Percentiles rank a stretch among this genome's conserved stretches.
These are phyloP conservation scores for Lyophyllum atratum DNA, from an alignment of 768 basidiomycete species.

Conservation along the genomic window DNA sequence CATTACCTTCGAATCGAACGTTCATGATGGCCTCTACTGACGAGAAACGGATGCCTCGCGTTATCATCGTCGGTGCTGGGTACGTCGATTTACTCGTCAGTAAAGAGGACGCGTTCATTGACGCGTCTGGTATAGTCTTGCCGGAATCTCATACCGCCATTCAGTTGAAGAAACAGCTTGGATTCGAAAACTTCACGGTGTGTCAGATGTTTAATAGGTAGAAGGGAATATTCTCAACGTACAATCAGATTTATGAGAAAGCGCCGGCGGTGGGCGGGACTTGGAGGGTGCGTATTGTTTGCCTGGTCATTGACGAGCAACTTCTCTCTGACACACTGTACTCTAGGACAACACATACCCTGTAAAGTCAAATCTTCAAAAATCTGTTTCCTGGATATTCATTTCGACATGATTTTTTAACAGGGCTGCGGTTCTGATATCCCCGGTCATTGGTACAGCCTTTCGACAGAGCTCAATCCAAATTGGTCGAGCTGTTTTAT, in stretches of 20 bases:
- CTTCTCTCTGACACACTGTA: background rate
- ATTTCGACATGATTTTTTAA: background rate
- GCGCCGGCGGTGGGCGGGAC: constrained; percentile 52
- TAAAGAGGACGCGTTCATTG: background rate
- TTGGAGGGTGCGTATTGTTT: constrained; percentile 48
- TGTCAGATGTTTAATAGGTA: constrained; percentile 11
- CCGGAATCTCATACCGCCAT: constrained; percentile 52
- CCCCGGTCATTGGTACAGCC: constrained; percentile 55
- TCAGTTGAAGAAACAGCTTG: constrained; percentile 42
- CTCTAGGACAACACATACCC: constrained; percentile 57
- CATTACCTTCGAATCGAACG: background rate
- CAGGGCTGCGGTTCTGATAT: constrained; percentile 61
- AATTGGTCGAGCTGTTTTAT: constrained; percentile 50
- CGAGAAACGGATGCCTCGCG: constrained; percentile 28
- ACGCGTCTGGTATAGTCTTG: constrained; percentile 31
- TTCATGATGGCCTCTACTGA: constrained; percentile 15
- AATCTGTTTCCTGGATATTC: background rate
- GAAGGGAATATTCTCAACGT: background rate
- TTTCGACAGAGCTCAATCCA: constrained; percentile 56
- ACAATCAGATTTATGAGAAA: constrained; percentile 51
- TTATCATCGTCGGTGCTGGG: constrained; percentile 56
- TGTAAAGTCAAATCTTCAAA: constrained; percentile 28
- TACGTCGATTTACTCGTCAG: constrained; percentile 21
- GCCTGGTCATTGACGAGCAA: background rate
- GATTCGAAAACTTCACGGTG: constrained; percentile 51